Evolutionary conservation across 2,329 filamentous ascomycete genomes (phyloP).

Genomic region (Alternaria burnsii): DNA sequence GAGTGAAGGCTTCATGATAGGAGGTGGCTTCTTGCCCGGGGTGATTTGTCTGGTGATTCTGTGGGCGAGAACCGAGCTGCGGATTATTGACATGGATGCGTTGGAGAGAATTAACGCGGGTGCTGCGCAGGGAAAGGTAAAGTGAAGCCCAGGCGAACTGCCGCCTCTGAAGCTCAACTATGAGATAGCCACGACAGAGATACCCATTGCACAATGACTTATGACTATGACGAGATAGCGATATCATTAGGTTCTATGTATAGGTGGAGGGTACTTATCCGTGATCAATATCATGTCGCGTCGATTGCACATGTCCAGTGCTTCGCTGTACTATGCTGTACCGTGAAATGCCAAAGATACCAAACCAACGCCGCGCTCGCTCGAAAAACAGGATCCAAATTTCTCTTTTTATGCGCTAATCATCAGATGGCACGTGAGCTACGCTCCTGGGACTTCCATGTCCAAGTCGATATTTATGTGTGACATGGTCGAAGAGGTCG

Average conservation of each 20-base stretch:
- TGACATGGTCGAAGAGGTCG: not conserved
- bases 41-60: constrained; percentile 69
- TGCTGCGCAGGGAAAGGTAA: constrained; percentile 36
- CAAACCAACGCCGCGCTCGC: constrained; percentile 29
- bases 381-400: constrained; percentile 8
- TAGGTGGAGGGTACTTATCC: not conserved
- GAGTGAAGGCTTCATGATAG: constrained; percentile 41
- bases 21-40: constrained; percentile 52
- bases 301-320: constrained; percentile 3
- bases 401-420: not conserved
- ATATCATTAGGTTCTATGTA: constrained; percentile 10
- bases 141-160: not conserved
- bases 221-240: not conserved
- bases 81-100: constrained; percentile 73
- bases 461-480: constrained; percentile 2
- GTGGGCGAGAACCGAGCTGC: constrained; percentile 71
- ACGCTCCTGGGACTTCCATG: not conserved
- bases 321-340: constrained; percentile 8
- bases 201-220: not conserved
- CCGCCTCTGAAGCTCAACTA: not conserved
- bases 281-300: constrained; percentile 9
- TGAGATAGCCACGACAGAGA: not conserved
- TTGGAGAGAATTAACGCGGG: constrained; percentile 67
- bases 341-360: constrained; percentile 1
- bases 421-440: not conserved